Evolutionary conservation across 306 rosid species (phyloP).

Genomic region (Cicer bijugum): DNA sequence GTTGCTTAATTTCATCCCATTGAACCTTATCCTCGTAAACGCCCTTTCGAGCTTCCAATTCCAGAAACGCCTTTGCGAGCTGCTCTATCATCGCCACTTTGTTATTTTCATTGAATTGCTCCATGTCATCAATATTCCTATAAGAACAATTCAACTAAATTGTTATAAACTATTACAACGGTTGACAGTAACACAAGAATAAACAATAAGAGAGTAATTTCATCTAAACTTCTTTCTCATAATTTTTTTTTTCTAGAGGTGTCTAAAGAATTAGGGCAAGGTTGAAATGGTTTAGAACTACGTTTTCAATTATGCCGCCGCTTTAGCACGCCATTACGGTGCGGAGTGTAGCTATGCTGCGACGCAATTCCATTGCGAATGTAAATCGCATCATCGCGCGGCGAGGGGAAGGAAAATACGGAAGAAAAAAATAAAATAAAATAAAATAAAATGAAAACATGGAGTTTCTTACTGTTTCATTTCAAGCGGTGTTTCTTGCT

Average conservation of each 20-base stretch:
- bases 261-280: background rate
- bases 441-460: too few relatives aligned
- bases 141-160: conserved; percentile 40
- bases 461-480: too few relatives aligned
- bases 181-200: conserved; percentile 22
- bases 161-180: conserved; percentile 9
- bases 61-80: conserved; percentile 60
- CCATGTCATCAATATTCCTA: conserved; percentile 57
- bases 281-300: conserved; percentile 18
- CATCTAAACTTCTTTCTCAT: conserved; percentile 22
- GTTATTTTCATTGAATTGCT: conserved; percentile 48
- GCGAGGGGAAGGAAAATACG: too few relatives aligned
- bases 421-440: too few relatives aligned
- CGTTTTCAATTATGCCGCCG: background rate
- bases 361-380: background rate
- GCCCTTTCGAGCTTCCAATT: conserved; percentile 60
- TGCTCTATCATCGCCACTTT: conserved; percentile 56
- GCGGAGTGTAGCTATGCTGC: too few relatives aligned
- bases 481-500: too few relatives aligned
- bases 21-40: conserved; percentile 57
- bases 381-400: background rate
- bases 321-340: background rate
- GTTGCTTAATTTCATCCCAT: conserved; percentile 74
- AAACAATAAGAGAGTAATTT: conserved; percentile 20
- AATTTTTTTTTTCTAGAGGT: conserved; percentile 15